Evolutionary conservation across 2,329 filamentous ascomycete species (phyloP).

Genomic region (Clonostachys rosea): DNA sequence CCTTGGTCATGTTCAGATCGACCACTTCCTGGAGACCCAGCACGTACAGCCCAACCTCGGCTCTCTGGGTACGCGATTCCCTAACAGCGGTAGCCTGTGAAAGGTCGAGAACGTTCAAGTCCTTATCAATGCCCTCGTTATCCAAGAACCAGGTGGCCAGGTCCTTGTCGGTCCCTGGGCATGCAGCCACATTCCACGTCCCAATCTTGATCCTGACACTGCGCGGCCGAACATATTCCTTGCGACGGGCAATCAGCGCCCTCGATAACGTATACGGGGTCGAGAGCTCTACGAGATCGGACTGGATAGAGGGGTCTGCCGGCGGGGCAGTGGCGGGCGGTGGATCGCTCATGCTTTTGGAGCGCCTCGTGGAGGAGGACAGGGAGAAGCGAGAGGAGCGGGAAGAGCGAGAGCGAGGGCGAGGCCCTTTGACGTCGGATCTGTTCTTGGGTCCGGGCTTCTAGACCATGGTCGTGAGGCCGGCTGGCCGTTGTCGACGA

Average conservation of each 20-base stretch:
- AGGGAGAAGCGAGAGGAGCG: not conserved
- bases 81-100: slow-evolving; percentile 25
- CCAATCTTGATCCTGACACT: slow-evolving; percentile 83
- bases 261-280: slow-evolving; percentile 56
- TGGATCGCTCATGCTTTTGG: slow-evolving; percentile 14
- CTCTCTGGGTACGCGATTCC: slow-evolving; percentile 37
- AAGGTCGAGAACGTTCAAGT: slow-evolving; percentile 50
- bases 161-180: slow-evolving; percentile 82
- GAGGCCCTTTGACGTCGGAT: slow-evolving; percentile 8
- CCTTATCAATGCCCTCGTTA: slow-evolving; percentile 64
- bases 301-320: slow-evolving; percentile 17
- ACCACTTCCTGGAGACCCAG: slow-evolving; percentile 91
- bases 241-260: slow-evolving; percentile 65
- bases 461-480: slow-evolving; percentile 25
- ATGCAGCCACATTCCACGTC: slow-evolving; percentile 89
- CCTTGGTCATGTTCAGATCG: slow-evolving; percentile 73
- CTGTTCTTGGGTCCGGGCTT: slow-evolving; percentile 10
- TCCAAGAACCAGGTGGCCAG: slow-evolving; percentile 83
- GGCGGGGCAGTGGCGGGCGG: slow-evolving; percentile 16
- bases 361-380: not conserved
- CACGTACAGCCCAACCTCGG: slow-evolving; percentile 74
- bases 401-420: not conserved
- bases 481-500: too few species aligned
- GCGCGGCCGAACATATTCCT: slow-evolving; percentile 74
- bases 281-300: slow-evolving; percentile 40